phyloP scores from a whole-genome alignment of 176 grass and related monocot genomes.

The Ampelocalamus luodianensis region DNA sequence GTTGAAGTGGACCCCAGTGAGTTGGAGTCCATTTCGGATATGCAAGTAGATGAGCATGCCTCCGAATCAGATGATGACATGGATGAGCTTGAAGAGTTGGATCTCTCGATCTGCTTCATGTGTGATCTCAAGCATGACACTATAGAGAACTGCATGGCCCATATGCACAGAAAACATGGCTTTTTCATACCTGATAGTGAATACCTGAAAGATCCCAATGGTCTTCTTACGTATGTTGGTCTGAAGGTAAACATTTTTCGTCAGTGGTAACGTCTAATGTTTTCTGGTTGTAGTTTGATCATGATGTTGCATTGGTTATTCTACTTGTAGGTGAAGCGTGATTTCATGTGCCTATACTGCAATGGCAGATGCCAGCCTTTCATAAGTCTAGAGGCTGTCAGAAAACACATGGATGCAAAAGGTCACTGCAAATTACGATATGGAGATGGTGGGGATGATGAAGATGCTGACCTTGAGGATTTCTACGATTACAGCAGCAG shows the following conservation, averaged over 20 bases:
- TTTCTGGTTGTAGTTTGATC: neutral
- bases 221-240: slow-evolving; percentile 88
- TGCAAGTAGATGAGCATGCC: slow-evolving; percentile 55
- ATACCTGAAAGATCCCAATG: slow-evolving; percentile 88
- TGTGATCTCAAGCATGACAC: slow-evolving; percentile 77
- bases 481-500: slow-evolving; percentile 97
- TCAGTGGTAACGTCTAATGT: neutral
- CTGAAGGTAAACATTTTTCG: slow-evolving; percentile 61
- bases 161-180: slow-evolving; percentile 98
- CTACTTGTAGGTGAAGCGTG: slow-evolving; percentile 74
- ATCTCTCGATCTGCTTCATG: slow-evolving; percentile 82
- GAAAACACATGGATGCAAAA: slow-evolving; percentile 94
- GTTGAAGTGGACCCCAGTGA: slow-evolving; percentile 70
- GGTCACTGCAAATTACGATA: slow-evolving; percentile 91
- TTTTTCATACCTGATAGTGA: slow-evolving; percentile 97
- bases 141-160: slow-evolving; percentile 89
- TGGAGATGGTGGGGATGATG: slow-evolving; percentile 93
- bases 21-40: slow-evolving; percentile 61
- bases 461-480: slow-evolving; percentile 94
- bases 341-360: slow-evolving; percentile 88
- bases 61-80: slow-evolving; percentile 66
- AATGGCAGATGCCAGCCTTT: slow-evolving; percentile 93
- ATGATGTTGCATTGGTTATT: slow-evolving; percentile 1
- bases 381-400: slow-evolving; percentile 83
- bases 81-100: slow-evolving; percentile 75